Evolutionary conservation across 805 yeast genomes (phyloP).

Genomic region (Myxozyma monticola): DNA sequence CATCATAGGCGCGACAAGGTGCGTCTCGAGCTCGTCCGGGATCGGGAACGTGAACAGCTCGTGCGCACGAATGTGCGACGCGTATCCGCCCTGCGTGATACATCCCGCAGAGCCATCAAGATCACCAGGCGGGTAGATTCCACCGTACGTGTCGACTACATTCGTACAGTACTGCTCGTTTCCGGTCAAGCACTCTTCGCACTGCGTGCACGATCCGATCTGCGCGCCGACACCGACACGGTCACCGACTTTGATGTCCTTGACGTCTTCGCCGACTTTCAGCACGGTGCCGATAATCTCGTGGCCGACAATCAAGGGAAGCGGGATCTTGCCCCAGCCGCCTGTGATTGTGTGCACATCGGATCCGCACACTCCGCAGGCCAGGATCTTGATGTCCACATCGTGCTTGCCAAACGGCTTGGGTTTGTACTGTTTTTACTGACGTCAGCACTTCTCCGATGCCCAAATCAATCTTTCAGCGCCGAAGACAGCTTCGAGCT

Average conservation of each 20-base stretch:
- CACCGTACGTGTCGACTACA: constrained; percentile 53
- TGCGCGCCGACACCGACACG: constrained; percentile 81
- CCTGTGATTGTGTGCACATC: constrained; percentile 55
- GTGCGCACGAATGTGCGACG: constrained; percentile 62
- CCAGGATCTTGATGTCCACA: constrained; percentile 44
- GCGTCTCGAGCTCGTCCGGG: constrained; percentile 55
- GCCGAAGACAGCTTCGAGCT: background rate
- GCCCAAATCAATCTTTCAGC: no score
- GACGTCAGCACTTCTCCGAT: background rate
- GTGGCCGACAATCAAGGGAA: constrained; percentile 51
- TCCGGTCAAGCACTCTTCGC: constrained; percentile 55
- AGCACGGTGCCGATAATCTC: constrained; percentile 41
- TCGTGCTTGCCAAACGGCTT: constrained; percentile 36
- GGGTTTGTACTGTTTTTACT: constrained; percentile 27
- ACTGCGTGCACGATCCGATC: constrained; percentile 58
- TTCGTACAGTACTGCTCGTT: constrained; percentile 58
- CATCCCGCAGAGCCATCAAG: constrained; percentile 43
- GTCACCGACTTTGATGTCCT: constrained; percentile 59
- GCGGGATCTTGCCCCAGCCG: constrained; percentile 49
- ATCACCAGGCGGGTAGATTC: constrained; percentile 39
- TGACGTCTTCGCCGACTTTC: constrained; percentile 55
- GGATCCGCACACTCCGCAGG: constrained; percentile 59
- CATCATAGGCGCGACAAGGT: constrained; percentile 65
- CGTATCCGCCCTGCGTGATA: constrained; percentile 63
- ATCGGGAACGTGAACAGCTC: constrained; percentile 63